Percentiles rank a stretch among this genome's conserved stretches.
phyloP scores from a whole-genome alignment of 2,329 filamentous ascomycete species.

The Sclerotinia minor region DNA sequence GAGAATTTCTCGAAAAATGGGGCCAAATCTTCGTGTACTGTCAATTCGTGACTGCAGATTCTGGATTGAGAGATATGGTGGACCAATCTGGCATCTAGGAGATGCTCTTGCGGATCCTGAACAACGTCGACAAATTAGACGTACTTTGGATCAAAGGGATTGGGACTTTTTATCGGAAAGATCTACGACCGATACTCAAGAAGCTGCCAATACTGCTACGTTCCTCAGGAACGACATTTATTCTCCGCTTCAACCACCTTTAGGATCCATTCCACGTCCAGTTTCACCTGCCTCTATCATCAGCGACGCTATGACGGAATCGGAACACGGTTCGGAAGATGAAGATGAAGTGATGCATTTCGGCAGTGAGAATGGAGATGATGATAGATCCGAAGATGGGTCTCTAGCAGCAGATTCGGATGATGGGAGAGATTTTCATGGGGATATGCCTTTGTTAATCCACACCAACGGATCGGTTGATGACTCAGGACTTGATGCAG shows the following conservation, averaged over 20 bases:
- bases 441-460: not conserved
- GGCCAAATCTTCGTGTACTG: constrained; percentile 21
- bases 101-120: constrained; percentile 24
- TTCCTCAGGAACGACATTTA: constrained; percentile 25
- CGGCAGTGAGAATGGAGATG: constrained; percentile 19
- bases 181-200: constrained; percentile 23
- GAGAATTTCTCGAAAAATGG: constrained; percentile 23
- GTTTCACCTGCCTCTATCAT: constrained; percentile 3
- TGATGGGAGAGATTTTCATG: not conserved
- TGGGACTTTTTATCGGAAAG: constrained; percentile 25
- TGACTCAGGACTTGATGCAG: not conserved
- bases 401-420: not conserved
- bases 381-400: constrained; percentile 4
- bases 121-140: constrained; percentile 20
- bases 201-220: constrained; percentile 25
- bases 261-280: constrained; percentile 5
- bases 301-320: constrained; percentile 2
- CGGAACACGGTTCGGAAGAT: constrained; percentile 20
- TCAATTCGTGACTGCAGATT: constrained; percentile 25
- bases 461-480: not conserved
- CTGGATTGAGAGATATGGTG: constrained; percentile 20
- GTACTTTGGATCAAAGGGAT: constrained; percentile 18
- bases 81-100: constrained; percentile 22
- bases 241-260: constrained; percentile 11
- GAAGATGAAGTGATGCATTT: constrained; percentile 19